These are phyloP conservation scores for Cladosporium phlei DNA, from an alignment of 2,329 filamentous ascomycete species.

Conservation along the genomic window DNA sequence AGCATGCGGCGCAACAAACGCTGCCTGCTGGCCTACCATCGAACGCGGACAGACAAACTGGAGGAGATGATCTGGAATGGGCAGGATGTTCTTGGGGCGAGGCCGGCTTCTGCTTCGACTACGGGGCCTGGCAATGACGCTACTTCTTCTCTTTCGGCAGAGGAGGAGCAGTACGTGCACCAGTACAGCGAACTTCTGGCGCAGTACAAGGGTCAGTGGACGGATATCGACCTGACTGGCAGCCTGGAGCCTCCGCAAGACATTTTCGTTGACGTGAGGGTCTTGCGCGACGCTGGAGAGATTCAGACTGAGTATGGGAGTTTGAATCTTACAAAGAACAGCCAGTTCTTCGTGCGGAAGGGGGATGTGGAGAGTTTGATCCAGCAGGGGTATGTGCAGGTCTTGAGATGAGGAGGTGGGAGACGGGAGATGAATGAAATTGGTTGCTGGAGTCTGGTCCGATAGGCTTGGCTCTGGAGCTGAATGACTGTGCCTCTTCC, in stretches of 20 bases:
- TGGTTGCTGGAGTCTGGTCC: too few relatives aligned
- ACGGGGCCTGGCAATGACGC: not conserved
- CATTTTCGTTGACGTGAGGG: constrained; percentile 92
- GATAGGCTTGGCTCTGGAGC: too few relatives aligned
- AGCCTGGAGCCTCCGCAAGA: constrained; percentile 91
- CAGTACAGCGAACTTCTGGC: constrained; percentile 87
- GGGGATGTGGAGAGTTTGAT: constrained; percentile 94
- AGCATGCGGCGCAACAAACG: constrained; percentile 95
- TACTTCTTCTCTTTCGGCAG: constrained; percentile 62
- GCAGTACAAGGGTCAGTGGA: constrained; percentile 98
- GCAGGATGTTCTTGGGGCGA: constrained; percentile 69
- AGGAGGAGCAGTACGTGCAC: constrained; percentile 93
- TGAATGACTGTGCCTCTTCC: too few relatives aligned
- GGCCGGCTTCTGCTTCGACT: constrained; percentile 49
- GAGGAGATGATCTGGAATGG: constrained; percentile 93
- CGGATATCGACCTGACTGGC: constrained; percentile 91
- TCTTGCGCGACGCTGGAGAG: constrained; percentile 93
- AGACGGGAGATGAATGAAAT: too few relatives aligned
- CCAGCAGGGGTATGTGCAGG: constrained; percentile 89
- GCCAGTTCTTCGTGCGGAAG: constrained; percentile 93
- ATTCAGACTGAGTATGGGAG: constrained; percentile 99
- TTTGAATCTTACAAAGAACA: constrained; percentile 96
- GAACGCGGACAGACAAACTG: constrained; percentile 81
- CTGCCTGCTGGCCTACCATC: constrained; percentile 90
- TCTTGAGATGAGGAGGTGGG: constrained; percentile 67